Percentiles rank a stretch among this genome's conserved stretches.
phyloP scores from a whole-genome alignment of 495 filamentous ascomycete species.

The Trichoderma orchidacearum region DNA sequence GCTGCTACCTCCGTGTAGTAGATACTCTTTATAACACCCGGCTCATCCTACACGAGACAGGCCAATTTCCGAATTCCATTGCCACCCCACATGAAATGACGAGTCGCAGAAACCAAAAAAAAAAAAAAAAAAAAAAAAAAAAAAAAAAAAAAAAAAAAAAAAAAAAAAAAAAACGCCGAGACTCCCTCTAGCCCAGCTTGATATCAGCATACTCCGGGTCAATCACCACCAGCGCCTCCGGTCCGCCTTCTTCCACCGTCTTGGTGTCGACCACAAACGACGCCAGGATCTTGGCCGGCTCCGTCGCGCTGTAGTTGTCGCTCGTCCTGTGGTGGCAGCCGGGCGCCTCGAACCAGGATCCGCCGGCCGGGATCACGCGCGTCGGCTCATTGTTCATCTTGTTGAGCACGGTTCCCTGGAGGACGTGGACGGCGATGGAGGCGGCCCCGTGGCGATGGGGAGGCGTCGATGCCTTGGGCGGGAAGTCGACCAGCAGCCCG shows the following conservation, averaged over 20 bases:
- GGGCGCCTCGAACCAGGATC: not conserved
- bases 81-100: too few species aligned
- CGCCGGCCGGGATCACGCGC: not conserved
- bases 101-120: too few species aligned
- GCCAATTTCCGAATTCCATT: too few species aligned
- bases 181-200: not conserved
- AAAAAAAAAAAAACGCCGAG: too few species aligned
- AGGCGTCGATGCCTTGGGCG: not conserved
- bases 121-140: too few species aligned
- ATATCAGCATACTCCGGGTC: not conserved
- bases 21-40: too few species aligned
- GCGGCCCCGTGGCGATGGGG: constrained; percentile 1
- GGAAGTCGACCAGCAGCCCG: not conserved
- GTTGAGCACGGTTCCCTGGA: constrained; percentile 1
- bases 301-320: not conserved
- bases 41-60: too few species aligned
- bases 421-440: not conserved
- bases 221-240: not conserved
- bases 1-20: too few species aligned
- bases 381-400: not conserved
- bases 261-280: not conserved
- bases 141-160: too few species aligned
- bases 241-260: not conserved
- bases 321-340: constrained; percentile 1
- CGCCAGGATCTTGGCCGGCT: not conserved